Conservation (phyloP, 2,329 filamentous ascomycete species). For the Aspergillus glaucus region DNA sequence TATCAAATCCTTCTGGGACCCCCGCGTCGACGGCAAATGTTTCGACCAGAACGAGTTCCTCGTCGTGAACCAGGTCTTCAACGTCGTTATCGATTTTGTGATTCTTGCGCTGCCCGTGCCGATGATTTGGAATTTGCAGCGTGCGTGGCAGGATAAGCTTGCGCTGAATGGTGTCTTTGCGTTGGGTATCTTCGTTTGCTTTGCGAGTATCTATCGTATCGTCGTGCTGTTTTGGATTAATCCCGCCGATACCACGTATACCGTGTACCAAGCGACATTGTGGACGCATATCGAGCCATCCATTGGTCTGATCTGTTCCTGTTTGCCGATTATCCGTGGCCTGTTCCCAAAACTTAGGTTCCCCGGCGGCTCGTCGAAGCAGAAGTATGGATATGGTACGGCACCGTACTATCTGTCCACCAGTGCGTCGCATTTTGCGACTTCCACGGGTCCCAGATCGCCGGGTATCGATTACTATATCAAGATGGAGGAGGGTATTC, state of each 20-base stretch:
- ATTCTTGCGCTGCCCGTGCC: constrained; percentile 26
- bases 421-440: constrained; percentile 18
- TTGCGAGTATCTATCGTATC: constrained; percentile 32
- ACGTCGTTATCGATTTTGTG: constrained; percentile 28
- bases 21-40: constrained; percentile 19
- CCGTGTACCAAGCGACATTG: constrained; percentile 27
- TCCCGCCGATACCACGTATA: constrained; percentile 24
- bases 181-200: constrained; percentile 27
- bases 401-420: constrained; percentile 22
- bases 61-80: constrained; percentile 29
- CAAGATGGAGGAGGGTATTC: constrained; percentile 21
- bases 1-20: constrained; percentile 25
- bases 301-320: constrained; percentile 30
- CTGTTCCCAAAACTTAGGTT: constrained; percentile 25
- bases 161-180: constrained; percentile 28
- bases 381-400: constrained; percentile 15
- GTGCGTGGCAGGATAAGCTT: constrained; percentile 30
- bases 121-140: constrained; percentile 30
- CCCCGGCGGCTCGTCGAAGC: neutral
- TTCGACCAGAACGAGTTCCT: constrained; percentile 23
- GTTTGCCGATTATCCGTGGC: constrained; percentile 29
- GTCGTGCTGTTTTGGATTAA: constrained; percentile 29
- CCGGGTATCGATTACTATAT: constrained; percentile 19
- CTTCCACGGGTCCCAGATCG: constrained; percentile 16
- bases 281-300: constrained; percentile 33